Evolutionary conservation across 345 rosid species (phyloP), one percentile per base, ranked within the genome.

Genomic region (Microcos paniculata): DNA sequence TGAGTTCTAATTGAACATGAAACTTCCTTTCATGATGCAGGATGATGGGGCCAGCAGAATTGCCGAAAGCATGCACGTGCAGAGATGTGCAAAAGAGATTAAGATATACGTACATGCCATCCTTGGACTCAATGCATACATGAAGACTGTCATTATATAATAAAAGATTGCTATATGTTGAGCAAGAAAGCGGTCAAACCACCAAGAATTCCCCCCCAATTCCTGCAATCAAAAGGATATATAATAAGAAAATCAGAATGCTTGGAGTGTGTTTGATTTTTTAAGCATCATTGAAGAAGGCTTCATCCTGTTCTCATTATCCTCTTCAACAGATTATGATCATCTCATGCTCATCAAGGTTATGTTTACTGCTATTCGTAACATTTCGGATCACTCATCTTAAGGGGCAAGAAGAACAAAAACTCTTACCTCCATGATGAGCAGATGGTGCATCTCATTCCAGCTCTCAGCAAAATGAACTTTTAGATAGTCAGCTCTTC

Each of bases 401-500:
- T 11, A 48, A 13, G 31, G 69, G 26, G 58, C 18, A 10, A 11
- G 0, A 11, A 51, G 71, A 74, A 35, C 4, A 4, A 35, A 3
- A 35, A 35, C 61, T 62, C 95, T 79, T 87, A 96, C 99, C 83
- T 96, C 99, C 99, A 96, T 96, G 71, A 96, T 90, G 69, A 96
- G 98, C 85, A 96, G 86, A 86, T 96, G 99, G 68, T 96, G 99
- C 99, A 96, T 96, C 84, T 96, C 98, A 82, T 96, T 96, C 99
- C 99, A 96, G 84, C 96, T 96, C 90, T 96, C 97, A 64, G 99
- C 99, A 88, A 96, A 96, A 78, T 96, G 99, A 38, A 96, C 98
- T 88, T 92, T 96, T 43, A 96, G 45, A 79, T 96, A 96, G 81
- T 93, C 98, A 26, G 99, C 96, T 83, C 90, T 88, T 80, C 99